Conservation (phyloP, 164 flowering plant genomes). For the Chimonanthus praecox region DNA sequence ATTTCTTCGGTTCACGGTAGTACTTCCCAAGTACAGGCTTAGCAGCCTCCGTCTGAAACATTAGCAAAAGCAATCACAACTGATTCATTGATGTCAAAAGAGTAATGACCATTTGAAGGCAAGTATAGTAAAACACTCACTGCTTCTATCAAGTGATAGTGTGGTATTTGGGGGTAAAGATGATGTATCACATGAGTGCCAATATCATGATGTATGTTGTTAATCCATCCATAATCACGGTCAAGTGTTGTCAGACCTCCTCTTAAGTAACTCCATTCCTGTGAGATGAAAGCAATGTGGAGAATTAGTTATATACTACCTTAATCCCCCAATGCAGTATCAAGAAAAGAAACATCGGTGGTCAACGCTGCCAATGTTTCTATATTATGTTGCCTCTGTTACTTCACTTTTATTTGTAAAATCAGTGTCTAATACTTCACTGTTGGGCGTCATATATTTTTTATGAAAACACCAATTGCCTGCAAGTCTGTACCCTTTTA, state of each 20-base stretch:
- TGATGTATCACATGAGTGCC: conserved; percentile 89
- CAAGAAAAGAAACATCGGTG: neutral
- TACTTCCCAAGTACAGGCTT: conserved; percentile 57
- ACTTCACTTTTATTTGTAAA: no score
- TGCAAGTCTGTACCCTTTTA: no score
- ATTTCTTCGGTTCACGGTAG: conserved; percentile 52
- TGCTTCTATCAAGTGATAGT: conserved; percentile 51
- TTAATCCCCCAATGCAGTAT: neutral
- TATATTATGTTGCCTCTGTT: no score
- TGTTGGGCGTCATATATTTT: no score
- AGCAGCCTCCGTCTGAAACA: conserved; percentile 49
- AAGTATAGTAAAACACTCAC: conserved; percentile 21
- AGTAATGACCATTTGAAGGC: neutral
- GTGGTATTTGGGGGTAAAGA: conserved; percentile 63
- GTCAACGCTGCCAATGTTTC: no score
- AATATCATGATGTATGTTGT: conserved; percentile 86
- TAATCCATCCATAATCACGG: conserved; percentile 78
- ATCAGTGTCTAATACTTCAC: no score
- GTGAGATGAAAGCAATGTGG: neutral
- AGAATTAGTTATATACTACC: neutral
- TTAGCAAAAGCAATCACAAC: neutral
- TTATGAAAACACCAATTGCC: no score
- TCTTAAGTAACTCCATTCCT: conserved; percentile 93
- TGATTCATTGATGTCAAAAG: neutral
- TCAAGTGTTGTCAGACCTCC: conserved; percentile 92